Conservation (phyloP, 2,329 filamentous ascomycete genomes). For the Leptographium procerum region DNA sequence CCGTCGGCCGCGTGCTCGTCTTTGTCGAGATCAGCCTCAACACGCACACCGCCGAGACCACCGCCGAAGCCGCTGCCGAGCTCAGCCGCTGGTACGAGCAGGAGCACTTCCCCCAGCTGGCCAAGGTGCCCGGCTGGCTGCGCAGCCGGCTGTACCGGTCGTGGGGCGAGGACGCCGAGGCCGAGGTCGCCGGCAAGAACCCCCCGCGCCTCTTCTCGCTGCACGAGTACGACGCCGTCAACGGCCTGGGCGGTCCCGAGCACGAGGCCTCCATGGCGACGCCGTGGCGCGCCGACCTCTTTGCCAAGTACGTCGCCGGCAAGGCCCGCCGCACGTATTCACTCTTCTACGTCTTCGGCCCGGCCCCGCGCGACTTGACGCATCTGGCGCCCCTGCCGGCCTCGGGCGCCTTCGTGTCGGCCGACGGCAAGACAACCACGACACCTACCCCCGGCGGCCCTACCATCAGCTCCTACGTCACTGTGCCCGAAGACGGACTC, state of each 20-base stretch:
- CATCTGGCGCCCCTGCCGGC: conserved; percentile 40
- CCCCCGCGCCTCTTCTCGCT: conserved; percentile 52
- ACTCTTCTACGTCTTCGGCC: conserved; percentile 71
- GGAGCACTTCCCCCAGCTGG: conserved; percentile 61
- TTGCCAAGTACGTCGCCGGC: conserved; percentile 43
- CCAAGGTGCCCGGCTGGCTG: conserved; percentile 68
- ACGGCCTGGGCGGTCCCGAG: conserved; percentile 54
- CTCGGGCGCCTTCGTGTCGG: conserved; percentile 36
- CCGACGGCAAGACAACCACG: conserved; percentile 45
- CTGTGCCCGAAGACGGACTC: conserved; percentile 57
- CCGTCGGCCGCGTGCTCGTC: conserved; percentile 49
- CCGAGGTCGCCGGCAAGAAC: conserved; percentile 24
- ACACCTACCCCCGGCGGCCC: conserved; percentile 32
- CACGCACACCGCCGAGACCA: conserved; percentile 31
- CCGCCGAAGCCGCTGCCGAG: conserved; percentile 20
- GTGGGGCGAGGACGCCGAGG: conserved; percentile 47
- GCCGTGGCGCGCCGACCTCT: conserved; percentile 47
- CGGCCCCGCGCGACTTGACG: conserved; percentile 56
- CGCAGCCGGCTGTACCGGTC: conserved; percentile 61
- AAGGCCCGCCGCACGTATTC: conserved; percentile 52
- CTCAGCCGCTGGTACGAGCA: conserved; percentile 62
- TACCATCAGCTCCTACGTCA: conserved; percentile 55
- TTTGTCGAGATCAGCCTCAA: conserved; percentile 45
- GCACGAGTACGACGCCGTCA: conserved; percentile 59
- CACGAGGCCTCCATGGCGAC: conserved; percentile 53